Base-by-base conservation (phyloP, 495 filamentous ascomycete species). In the Entonaema liquescens region DNA sequence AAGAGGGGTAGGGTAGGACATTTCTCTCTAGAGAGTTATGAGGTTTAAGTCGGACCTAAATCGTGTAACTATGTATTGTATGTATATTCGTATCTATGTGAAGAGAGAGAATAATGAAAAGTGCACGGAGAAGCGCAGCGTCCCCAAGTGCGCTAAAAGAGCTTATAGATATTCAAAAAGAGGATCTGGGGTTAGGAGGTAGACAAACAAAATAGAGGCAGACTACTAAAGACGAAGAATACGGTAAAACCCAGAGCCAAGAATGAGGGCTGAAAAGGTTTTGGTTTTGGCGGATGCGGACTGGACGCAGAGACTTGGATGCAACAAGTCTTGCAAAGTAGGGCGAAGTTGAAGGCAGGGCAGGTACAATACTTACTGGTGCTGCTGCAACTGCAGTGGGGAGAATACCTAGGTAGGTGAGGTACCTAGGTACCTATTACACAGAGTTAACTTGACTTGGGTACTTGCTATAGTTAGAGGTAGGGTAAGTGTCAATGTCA, bases 201-300 rank as follows among this genome's bases (percentile, higher is more conserved):
- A 26, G 44, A 55, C n/a, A 17, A 50, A 42, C 13, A 52, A 58
- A 17, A 1, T 15, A 29, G 35, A 33, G 4, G 6, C 26, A 21
- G 55, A 13, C 42, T 62, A 55, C 36, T 60, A 50, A 55, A 55
- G 57, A 56, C 19, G 57, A 58, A 52, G 49, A 63, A 62, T 54
- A 56, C 50, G n/a, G 42, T 61, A 58, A 29, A 62, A 57, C 50
- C 50, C 57, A 47, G 42, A 19, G 50, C 42, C 42, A 61, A 40
- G 44, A 67, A 35, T 71, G 63, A 71, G 63, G 63, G 63, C 68
- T 67, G 62, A 67, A 63, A 60, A 36, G 61, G 55, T 50, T 59
- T 54, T 42, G 55, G 42, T 42, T 71, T 59, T 53, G 53, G 58
- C 31, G 53, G 62, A 71, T 5, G 25, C 49, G 29, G 12, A 52